These are phyloP conservation scores for Dendrothele bispora DNA, from an alignment of 768 basidiomycete genomes.

Conservation along the genomic window DNA sequence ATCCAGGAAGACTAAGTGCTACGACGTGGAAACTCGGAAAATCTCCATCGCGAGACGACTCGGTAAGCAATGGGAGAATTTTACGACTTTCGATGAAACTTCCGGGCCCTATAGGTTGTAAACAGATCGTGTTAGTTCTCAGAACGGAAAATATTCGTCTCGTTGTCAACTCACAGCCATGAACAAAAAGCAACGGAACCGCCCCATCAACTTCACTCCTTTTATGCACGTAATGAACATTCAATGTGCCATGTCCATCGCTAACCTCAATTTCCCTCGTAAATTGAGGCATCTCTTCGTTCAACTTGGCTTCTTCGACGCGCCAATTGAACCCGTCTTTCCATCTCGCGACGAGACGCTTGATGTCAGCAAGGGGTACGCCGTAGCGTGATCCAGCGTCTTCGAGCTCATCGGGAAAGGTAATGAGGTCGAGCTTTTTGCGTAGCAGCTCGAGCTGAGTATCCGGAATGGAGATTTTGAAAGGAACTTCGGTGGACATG, in stretches of 20 bases:
- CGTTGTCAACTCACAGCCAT: neutral
- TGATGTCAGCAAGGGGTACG: slow-evolving; percentile 36
- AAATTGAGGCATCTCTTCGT: slow-evolving; percentile 29
- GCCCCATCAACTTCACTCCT: slow-evolving; percentile 18
- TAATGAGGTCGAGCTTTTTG: slow-evolving; percentile 5
- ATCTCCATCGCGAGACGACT: slow-evolving; percentile 18
- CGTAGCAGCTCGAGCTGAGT: slow-evolving; percentile 1
- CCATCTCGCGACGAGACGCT: slow-evolving; percentile 40
- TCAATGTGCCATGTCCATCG: slow-evolving; percentile 27
- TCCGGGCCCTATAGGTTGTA: slow-evolving; percentile 46
- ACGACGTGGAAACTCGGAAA: slow-evolving; percentile 48
- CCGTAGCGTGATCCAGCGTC: slow-evolving; percentile 36
- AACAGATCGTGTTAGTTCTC: neutral
- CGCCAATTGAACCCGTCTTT: slow-evolving; percentile 45
- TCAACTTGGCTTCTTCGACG: slow-evolving; percentile 24
- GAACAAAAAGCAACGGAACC: slow-evolving; percentile 7
- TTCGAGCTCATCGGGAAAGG: slow-evolving; percentile 21
- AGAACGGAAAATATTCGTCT: no score
- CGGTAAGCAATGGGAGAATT: slow-evolving; percentile 38
- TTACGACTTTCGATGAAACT: slow-evolving; percentile 40
- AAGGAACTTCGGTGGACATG: slow-evolving; percentile 14
- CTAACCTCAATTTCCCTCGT: slow-evolving; percentile 30
- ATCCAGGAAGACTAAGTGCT: slow-evolving; percentile 42
- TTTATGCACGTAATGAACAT: slow-evolving; percentile 33
- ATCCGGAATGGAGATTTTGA: slow-evolving; percentile 12